phyloP scores from a whole-genome alignment of 2,329 filamentous ascomycete species.

The Diaporthe sp. region DNA sequence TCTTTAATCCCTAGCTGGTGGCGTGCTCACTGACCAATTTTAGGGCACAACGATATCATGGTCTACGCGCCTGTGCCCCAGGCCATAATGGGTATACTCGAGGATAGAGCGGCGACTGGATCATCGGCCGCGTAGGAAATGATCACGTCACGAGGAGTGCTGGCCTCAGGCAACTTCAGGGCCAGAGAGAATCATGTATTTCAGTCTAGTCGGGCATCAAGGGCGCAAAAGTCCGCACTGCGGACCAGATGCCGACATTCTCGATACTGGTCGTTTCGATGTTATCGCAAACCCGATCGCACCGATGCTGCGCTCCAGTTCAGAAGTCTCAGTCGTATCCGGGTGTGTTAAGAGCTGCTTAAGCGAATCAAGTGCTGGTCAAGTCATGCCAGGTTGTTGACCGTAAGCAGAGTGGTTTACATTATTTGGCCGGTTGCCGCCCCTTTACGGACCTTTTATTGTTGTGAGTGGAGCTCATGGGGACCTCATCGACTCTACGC shows the following conservation, averaged over 20 bases:
- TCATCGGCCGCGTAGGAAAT: not conserved
- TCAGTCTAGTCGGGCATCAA: not conserved
- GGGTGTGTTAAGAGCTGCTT: not conserved
- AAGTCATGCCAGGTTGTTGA: not conserved
- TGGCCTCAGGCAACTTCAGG: not conserved
- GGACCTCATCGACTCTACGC: not conserved
- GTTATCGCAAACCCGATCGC: not conserved
- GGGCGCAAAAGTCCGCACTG: not conserved
- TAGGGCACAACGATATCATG: conserved; percentile 79
- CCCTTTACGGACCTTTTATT: not conserved
- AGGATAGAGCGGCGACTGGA: not conserved
- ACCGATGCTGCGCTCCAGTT: not conserved
- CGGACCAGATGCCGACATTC: not conserved
- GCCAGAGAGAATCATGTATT: not conserved
- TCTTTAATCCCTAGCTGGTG: not conserved
- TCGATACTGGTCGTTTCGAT: not conserved
- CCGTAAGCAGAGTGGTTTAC: not conserved
- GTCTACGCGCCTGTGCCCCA: conserved; percentile 74
- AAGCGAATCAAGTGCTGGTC: not conserved
- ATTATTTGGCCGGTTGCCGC: not conserved
- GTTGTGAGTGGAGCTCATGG: not conserved
- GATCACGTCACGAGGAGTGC: not conserved
- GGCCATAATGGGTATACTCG: conserved; percentile 64
- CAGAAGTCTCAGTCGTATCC: not conserved
- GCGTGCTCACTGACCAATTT: conserved; percentile 12